These are phyloP conservation scores for Pachysolen tannophilus DNA, from an alignment of 805 yeast genomes.

Conservation along the genomic window DNA sequence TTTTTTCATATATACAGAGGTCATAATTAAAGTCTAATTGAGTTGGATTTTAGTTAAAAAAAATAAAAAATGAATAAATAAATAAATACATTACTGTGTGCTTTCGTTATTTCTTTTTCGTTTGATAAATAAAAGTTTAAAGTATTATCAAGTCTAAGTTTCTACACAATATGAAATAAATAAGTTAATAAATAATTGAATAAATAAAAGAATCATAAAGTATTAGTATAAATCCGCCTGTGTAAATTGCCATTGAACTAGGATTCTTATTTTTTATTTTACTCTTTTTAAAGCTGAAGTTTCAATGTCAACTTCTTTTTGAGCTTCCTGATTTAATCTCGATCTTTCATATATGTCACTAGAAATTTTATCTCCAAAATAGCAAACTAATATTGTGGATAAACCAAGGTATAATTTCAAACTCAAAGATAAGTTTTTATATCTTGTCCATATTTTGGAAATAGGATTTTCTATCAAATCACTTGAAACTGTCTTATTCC, in stretches of 20 bases:
- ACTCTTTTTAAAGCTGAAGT: slow-evolving; percentile 7
- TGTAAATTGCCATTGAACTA: neutral
- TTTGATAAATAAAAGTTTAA: too few species aligned
- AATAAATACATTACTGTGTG: neutral
- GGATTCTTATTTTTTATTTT: neutral
- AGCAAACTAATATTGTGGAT: slow-evolving; percentile 23
- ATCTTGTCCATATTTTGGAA: slow-evolving; percentile 14
- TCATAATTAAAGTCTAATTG: neutral
- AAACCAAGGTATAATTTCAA: slow-evolving; percentile 23
- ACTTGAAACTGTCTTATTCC: too few species aligned
- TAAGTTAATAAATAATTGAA: too few species aligned
- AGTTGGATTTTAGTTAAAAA: too few species aligned
- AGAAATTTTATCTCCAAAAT: slow-evolving; percentile 21
- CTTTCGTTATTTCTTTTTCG: too few species aligned
- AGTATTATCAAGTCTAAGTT: neutral
- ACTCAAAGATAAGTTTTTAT: slow-evolving; percentile 18
- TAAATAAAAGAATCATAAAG: neutral
- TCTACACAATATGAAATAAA: too few species aligned
- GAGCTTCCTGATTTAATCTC: slow-evolving; percentile 24
- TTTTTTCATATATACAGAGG: neutral
- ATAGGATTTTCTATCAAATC: too few species aligned
- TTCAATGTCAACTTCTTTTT: slow-evolving; percentile 21
- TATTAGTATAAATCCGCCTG: neutral
- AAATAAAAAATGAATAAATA: neutral
- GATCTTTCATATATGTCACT: slow-evolving; percentile 19